A percentile compares a stretch with the other conserved stretches of the same genome.
Conservation (phyloP, 495 filamentous ascomycete genomes). For the Aspergillus kassunensis region DNA sequence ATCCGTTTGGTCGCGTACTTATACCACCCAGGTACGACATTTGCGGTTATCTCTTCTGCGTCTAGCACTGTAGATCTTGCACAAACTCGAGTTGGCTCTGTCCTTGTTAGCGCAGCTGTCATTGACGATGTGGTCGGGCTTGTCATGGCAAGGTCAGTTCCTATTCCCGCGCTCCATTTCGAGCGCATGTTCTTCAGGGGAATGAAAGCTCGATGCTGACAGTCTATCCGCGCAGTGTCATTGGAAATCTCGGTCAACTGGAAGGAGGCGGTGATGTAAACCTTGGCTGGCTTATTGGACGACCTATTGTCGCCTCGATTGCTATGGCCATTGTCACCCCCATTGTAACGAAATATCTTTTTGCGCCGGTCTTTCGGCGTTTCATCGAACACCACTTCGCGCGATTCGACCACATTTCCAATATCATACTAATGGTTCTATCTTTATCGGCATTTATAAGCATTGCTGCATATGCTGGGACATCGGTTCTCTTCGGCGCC, state of each 20-base stretch:
- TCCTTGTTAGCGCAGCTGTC: conserved; percentile 60
- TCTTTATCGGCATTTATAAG: conserved; percentile 47
- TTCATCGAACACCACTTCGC: conserved; percentile 32
- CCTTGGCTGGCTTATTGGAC: conserved; percentile 41
- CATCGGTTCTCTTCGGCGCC: conserved; percentile 62
- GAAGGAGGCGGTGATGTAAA: conserved; percentile 26
- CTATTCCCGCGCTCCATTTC: background rate
- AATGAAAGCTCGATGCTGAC: too few relatives aligned
- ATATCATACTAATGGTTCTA: conserved; percentile 37
- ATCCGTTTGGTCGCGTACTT: too few relatives aligned
- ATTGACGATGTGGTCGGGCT: conserved; percentile 80
- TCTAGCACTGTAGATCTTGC: conserved; percentile 24
- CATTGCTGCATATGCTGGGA: conserved; percentile 55
- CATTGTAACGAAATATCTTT: conserved; percentile 41
- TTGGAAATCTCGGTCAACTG: conserved; percentile 38
- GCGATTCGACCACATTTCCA: conserved; percentile 28
- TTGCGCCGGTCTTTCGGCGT: conserved; percentile 39
- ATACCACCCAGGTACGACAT: conserved; percentile 25
- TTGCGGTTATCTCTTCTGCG: conserved; percentile 30
- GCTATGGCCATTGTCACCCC: conserved; percentile 50
- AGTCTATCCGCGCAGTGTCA: conserved; percentile 31
- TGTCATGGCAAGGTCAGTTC: conserved; percentile 58
- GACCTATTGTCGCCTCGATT: conserved; percentile 54
- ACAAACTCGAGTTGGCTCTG: conserved; percentile 30
- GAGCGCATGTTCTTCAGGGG: too few relatives aligned